Evolutionary conservation across 495 filamentous ascomycete genomes (phyloP), one percentile per base, ranked within the genome.

Genomic region (Paragyromitra xinjiangensis): DNA sequence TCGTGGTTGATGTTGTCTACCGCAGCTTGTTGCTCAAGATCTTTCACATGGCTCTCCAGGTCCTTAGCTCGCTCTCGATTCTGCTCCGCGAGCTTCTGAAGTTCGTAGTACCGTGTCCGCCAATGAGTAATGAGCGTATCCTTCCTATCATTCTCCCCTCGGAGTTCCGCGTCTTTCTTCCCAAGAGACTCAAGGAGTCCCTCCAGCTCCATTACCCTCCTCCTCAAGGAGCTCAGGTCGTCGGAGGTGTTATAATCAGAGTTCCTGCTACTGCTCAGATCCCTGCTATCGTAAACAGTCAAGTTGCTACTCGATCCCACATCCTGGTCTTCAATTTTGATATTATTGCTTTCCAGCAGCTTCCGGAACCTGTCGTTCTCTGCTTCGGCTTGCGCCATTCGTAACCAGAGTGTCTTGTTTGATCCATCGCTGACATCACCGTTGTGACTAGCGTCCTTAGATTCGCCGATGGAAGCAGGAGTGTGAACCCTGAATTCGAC

Each of bases 401-500:
- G 73, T 1, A 71, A 6, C 73, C 77, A 77, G 50, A 77, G 73
- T 11, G 74, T 77, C 19, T 79, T 77, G 51, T 71, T 79, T 12
- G 77, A 79, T 14, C 68, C 73, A 44, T 79, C 73, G 9, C 59
- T 45, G 39, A 39, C n/a, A 45, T 78, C 76, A 11, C 40, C 67
- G 37, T 26, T 67, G 9, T 67, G 29, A 1, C 64, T 69, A 9
- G 73, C 55, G 9, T 77, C 80, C 26, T 77, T 77, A 3, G 69
- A 73, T 39, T 73, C 74, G 42, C 73, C 48, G 6, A 81, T 68
- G 3, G 80, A 81, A 45, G 58, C 55, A n/a, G 80, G 80, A 1
- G 79, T 81, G 37, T 78, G 78, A 2, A 78, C 69, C 26, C 75
- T 64, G 59, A 73, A 68, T n/a, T 78, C 73, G 29, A 71, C 72